Evolutionary conservation across 768 basidiomycete genomes (phyloP).

Genomic region (Lactarius vividus): DNA sequence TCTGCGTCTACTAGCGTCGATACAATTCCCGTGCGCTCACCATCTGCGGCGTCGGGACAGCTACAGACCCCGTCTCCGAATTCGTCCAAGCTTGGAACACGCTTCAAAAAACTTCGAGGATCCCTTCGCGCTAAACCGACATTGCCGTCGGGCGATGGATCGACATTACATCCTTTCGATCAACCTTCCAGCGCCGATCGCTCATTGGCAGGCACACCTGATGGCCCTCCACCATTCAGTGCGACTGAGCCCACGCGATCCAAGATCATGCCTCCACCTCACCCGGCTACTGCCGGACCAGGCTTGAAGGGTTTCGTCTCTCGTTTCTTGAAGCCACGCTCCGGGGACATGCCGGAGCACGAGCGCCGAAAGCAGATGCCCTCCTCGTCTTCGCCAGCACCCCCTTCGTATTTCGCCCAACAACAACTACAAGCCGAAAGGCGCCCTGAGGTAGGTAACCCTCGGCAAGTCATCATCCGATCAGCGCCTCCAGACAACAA

Average conservation of each 20-base stretch:
- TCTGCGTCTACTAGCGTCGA: conserved; percentile 42
- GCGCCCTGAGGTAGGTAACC: background rate
- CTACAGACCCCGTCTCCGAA: conserved; percentile 22
- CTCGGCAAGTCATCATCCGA: conserved; percentile 1
- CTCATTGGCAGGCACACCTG: conserved; percentile 36
- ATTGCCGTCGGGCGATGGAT: conserved; percentile 49
- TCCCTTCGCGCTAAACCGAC: conserved; percentile 59
- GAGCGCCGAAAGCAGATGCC: conserved; percentile 29
- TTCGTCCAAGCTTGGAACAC: conserved; percentile 62
- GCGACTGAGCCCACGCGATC: conserved; percentile 53
- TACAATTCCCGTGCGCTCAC: conserved; percentile 34
- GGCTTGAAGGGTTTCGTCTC: conserved; percentile 81
- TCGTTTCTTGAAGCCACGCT: conserved; percentile 54
- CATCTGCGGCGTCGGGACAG: conserved; percentile 29
- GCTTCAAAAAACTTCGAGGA: conserved; percentile 69
- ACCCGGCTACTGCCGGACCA: conserved; percentile 70
- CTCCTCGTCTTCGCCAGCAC: conserved; percentile 18
- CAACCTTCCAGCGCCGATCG: conserved; percentile 40
- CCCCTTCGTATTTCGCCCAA: conserved; percentile 22
- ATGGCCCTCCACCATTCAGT: conserved; percentile 39
- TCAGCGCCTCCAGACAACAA: conserved; percentile 26
- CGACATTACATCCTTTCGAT: conserved; percentile 45
- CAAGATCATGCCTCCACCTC: conserved; percentile 54
- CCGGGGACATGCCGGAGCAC: conserved; percentile 32
- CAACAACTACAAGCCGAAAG: conserved; percentile 18